Evolutionary conservation across 164 flowering plant genomes (phyloP), one percentile per base, ranked within the genome.

Genomic region (Malania oleifera): DNA sequence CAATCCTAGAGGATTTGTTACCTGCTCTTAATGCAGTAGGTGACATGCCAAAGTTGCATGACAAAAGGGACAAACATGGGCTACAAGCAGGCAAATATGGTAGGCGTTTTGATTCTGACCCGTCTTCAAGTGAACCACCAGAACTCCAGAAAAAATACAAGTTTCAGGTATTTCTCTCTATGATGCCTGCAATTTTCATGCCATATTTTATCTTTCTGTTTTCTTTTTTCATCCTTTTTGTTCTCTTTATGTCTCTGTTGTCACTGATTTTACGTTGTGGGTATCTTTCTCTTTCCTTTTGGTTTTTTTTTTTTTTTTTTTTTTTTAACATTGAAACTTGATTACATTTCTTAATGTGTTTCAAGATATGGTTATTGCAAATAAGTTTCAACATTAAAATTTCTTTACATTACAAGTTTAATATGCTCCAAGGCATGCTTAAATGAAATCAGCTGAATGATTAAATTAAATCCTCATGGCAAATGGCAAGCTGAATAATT

Each of bases 111-210:
- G 69, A 60, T 2, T 54, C 77, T 28, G 59, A 56, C 6, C 66
- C 70, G 57, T 70, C 73, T 37, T 72, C 82, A 37, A 49, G 66
- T 63, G 64, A 63, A 50, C 59, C 59, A 51, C 66, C 56, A 40
- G 47, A 29, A 24, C 51, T 44, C 52, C 57, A 58, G 52, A 66
- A 52, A 26, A 71, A 71, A 29, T 74, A 49, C 24, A 71, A 67
- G 52, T 68, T 72, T 60, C 81, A 75, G 83, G 95, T 87, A 77
- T 50, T 52, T 31, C 18, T 24, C 14, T 54, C 7, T 20, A 46
- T 46, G 46, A 40, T 52, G 10, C 50, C 54, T 19, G 24, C 59
- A 13, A 35, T 28, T 26, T 7, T 17, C 18, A 17, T 35, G 9
- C 20, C 7, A 2, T 9, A 2, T 15, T 13, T 47, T 44, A 3